Evolutionary conservation across 768 basidiomycete genomes (phyloP), one percentile per base, ranked within the genome.

Genomic region (Serpula lacrymans): DNA sequence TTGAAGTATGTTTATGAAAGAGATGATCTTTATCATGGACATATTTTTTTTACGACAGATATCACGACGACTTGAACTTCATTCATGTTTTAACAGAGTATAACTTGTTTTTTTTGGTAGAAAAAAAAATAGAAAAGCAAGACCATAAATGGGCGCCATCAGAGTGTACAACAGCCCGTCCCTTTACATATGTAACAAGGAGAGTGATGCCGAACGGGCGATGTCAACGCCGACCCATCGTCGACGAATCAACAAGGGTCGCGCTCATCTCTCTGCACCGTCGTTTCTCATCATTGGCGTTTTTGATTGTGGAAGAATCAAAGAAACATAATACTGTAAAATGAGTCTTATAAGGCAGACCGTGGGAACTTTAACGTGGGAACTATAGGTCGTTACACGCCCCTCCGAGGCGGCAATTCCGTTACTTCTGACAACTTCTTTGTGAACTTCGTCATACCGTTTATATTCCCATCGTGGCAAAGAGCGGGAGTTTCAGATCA

Each of bases 131-230:
- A n/a, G 9, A 28, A n/a, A 9, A 28, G 27, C 9, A 28, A 9
- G n/a, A 9, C 9, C 31, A 33, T 33, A 5, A 26, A 43, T 37
- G 42, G 60, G 72, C 72, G 71, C 72, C 76, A 51, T 78, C 76
- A 72, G 76, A 77, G 70, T 45, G 31, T 36, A 45, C 52, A 42
- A 45, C 42, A 64, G 75, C 76, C 72, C 77, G 76, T 78, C 72
- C 77, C 77, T 78, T 72, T 74, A 47, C 34, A 29, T 48, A 51
- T 49, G 64, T 74, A 78, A 78, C 76, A 78, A 78, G 76, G 66
- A 55, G 41, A 65, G 63, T 61, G 71, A 72, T 72, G 76, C 77
- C 77, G 69, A 76, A 78, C 76, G 74, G 75, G 68, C 77, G 70
- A 76, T 73, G 74, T 78, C 77, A 78, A 62, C 50, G 74, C 68